Evolutionary conservation across 164 flowering plant species (phyloP).

Genomic region (Saururus chinensis): DNA sequence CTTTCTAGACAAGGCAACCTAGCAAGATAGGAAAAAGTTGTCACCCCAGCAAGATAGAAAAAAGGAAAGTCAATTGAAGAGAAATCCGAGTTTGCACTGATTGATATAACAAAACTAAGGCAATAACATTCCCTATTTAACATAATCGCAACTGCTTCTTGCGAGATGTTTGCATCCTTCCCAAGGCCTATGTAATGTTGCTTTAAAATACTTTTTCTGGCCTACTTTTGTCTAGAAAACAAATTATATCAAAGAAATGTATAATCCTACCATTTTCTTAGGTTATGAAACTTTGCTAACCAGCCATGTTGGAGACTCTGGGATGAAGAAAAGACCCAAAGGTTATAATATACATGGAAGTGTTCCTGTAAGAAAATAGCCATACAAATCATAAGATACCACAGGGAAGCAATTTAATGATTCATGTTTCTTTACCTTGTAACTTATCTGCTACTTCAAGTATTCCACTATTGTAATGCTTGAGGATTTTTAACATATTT

Average conservation of each 20-base stretch:
- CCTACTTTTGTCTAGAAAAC: slow-evolving; percentile 41
- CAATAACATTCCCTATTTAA: too few species aligned
- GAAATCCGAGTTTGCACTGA: too few species aligned
- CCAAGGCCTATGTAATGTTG: slow-evolving; percentile 37
- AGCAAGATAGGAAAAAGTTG: slow-evolving; percentile 11
- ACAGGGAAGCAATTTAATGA: too few species aligned
- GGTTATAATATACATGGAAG: slow-evolving; percentile 40
- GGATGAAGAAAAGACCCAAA: slow-evolving; percentile 50
- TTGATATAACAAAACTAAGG: too few species aligned
- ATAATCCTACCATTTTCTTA: not conserved
- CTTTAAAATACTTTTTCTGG: slow-evolving; percentile 21
- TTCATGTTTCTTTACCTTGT: too few species aligned
- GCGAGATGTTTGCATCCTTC: slow-evolving; percentile 25
- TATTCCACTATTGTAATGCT: too few species aligned
- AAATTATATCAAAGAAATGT: not conserved
- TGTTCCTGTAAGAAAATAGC: slow-evolving; percentile 23
- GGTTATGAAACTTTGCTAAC: slow-evolving; percentile 17
- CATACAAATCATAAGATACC: not conserved
- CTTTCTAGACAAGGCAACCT: slow-evolving; percentile 97
- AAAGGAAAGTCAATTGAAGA: too few species aligned
- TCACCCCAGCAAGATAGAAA: too few species aligned
- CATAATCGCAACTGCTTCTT: slow-evolving; percentile 47
- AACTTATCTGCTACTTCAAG: too few species aligned
- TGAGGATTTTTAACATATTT: too few species aligned
- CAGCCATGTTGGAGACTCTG: slow-evolving; percentile 71